Conservation (phyloP, 192 early-diverging fungal species). For the Radiomyces spectabilis region DNA sequence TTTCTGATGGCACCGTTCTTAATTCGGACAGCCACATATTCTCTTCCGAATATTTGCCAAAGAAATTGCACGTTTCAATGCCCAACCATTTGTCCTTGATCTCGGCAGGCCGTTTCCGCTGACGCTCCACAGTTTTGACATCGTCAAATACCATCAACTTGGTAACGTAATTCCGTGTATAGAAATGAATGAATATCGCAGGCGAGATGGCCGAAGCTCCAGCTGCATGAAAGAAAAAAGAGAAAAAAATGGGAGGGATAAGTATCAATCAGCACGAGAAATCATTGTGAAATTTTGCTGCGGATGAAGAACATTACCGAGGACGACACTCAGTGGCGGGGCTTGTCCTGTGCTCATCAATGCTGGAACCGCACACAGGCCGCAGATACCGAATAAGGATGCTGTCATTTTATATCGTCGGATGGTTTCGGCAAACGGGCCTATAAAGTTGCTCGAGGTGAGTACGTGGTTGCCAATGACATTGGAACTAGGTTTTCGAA, state of each 20-base stretch:
- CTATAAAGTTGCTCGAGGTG: background rate
- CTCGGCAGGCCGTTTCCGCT: conserved; percentile 12
- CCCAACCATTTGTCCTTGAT: conserved; percentile 23
- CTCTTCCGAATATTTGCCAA: conserved; percentile 11
- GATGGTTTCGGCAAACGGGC: conserved; percentile 26
- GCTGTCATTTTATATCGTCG: conserved; percentile 29
- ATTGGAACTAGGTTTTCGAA: too few relatives aligned
- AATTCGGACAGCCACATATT: conserved; percentile 19
- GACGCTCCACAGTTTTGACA: conserved; percentile 18
- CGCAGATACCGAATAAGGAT: conserved; percentile 26
- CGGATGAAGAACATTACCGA: conserved; percentile 9
- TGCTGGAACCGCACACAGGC: conserved; percentile 22
- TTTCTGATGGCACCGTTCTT: background rate
- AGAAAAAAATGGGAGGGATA: background rate
- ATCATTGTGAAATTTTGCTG: background rate
- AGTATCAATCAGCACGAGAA: background rate
- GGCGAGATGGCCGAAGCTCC: conserved; percentile 25
- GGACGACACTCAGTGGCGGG: conserved; percentile 12
- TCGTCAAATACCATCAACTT: conserved; percentile 22
- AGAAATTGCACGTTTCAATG: conserved; percentile 18
- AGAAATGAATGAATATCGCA: conserved; percentile 20
- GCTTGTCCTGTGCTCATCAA: conserved; percentile 22
- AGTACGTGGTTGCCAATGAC: background rate
- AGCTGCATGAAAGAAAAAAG: conserved; percentile 8
- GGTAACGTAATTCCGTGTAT: conserved; percentile 18